Conservation (phyloP, 306 rosid species). For the Potentilla sterilis region DNA sequence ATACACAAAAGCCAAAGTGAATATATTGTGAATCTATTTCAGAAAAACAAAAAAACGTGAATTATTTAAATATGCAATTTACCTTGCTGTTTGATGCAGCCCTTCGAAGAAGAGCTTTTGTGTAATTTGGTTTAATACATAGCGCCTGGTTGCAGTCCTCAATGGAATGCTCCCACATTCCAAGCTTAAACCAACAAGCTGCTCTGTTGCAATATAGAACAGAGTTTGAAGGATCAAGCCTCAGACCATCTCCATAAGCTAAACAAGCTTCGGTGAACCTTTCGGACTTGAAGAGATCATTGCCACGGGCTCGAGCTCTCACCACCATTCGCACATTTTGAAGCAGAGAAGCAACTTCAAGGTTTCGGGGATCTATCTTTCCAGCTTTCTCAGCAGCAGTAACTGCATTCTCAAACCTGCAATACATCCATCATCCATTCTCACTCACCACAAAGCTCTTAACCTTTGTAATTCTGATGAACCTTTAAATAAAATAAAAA, state of each 20-base stretch:
- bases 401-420: slow-evolving; percentile 99
- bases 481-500: slow-evolving; percentile 22
- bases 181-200: slow-evolving; percentile 95
- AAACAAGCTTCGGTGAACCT: slow-evolving; percentile 89
- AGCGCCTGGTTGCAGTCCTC: slow-evolving; percentile 91
- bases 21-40: neutral
- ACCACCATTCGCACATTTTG: slow-evolving; percentile 74
- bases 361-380: slow-evolving; percentile 59
- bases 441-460: slow-evolving; percentile 48
- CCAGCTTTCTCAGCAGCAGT: slow-evolving; percentile 77
- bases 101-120: slow-evolving; percentile 93
- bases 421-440: slow-evolving; percentile 60
- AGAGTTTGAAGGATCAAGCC: slow-evolving; percentile 71
- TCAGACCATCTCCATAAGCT: slow-evolving; percentile 89
- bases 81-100: slow-evolving; percentile 92
- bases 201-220: slow-evolving; percentile 94
- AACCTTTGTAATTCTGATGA: slow-evolving; percentile 24
- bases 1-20: slow-evolving; percentile 16
- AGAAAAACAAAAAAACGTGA: neutral
- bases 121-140: slow-evolving; percentile 67
- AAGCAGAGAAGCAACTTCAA: slow-evolving; percentile 69
- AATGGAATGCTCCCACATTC: slow-evolving; percentile 76
- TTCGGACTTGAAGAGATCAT: slow-evolving; percentile 89
- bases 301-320: slow-evolving; percentile 84
- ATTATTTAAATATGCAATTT: slow-evolving; percentile 1